Conservation (phyloP, 2,329 filamentous ascomycete genomes). For the Dothideomycetes sp. region DNA sequence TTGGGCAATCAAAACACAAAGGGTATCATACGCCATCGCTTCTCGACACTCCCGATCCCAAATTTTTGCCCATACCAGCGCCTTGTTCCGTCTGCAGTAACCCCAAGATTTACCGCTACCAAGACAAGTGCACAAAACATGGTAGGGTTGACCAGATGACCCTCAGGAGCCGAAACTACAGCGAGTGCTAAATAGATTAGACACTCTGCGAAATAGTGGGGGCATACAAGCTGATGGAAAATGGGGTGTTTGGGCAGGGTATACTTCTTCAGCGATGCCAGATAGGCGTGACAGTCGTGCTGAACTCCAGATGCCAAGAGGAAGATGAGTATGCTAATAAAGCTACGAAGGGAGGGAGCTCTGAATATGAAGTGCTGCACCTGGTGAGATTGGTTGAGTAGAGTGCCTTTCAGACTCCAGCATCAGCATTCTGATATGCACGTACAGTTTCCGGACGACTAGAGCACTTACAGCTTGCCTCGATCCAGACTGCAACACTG, state of each 20-base stretch:
- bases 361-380: constrained; percentile 26
- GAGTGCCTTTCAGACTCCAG: too few relatives aligned
- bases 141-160: constrained; percentile 58
- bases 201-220: constrained; percentile 88
- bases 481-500: constrained; percentile 71
- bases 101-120: constrained; percentile 66
- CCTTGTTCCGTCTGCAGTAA: constrained; percentile 68
- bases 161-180: constrained; percentile 59
- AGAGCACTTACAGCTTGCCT: constrained; percentile 54
- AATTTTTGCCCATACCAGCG: constrained; percentile 72
- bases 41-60: constrained; percentile 49
- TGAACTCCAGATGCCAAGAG: constrained; percentile 61
- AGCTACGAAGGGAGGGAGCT: constrained; percentile 38
- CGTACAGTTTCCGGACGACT: too few relatives aligned
- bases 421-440: too few relatives aligned
- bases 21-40: constrained; percentile 68
- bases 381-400: constrained; percentile 24
- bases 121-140: constrained; percentile 61
- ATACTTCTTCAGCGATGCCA: constrained; percentile 53
- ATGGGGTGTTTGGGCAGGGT: constrained; percentile 62
- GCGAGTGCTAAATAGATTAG: constrained; percentile 72
- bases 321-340: constrained; percentile 52
- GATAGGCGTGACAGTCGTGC: constrained; percentile 45
- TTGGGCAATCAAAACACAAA: constrained; percentile 33
- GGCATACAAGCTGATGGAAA: constrained; percentile 65